Evolutionary conservation across 2,329 filamentous ascomycete species (phyloP), one percentile per base, ranked within the genome.

Genomic region (Cryphonectria japonica): DNA sequence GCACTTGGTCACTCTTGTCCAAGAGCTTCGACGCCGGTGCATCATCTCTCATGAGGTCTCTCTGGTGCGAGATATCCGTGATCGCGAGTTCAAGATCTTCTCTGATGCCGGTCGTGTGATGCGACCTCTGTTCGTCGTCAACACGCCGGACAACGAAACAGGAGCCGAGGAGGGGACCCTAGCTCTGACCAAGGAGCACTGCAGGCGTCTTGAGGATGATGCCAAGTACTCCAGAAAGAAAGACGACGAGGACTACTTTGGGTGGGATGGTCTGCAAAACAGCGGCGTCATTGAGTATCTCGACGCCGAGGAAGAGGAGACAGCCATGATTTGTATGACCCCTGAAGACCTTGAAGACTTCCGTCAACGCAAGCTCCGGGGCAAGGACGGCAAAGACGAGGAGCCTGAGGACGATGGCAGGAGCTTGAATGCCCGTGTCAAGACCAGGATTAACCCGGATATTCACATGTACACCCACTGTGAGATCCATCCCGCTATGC

Each of bases 401-500:
- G 82, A 86, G 34, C 79, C 89, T 50, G 86, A 88, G 22, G 89
- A 93, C 43, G 88, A 91, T 63, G 87, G 78, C 5, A 86, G 77
- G 78, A 93, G 97, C 76, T 89, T 92, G 62, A 95, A 97, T 78
- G 91, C 92, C 79, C 91, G 96, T 77, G 89, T 99, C 75, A 96
- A 96, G 82, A 95, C 94, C 0, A 92, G 91, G 77, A 89, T 96
- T 59, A 98, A 97, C 77, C 91, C 93, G 32, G 92, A 91, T 6
- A 94, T 95, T 22, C 93, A 97, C 82, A 94, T 92, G 78, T 98
- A 95, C 86, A 99, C 96, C 0, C 97, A 99, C 81, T 99, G 97
- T 82, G 96, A 99, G 83, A 98, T 99, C 80, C 97, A 99, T 78
- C 97, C 96, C 29, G 97, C 94, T 82, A 99, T 99, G 96, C 96